Evolutionary conservation across 768 basidiomycete species (phyloP).

Genomic region (Grammothele lineata): DNA sequence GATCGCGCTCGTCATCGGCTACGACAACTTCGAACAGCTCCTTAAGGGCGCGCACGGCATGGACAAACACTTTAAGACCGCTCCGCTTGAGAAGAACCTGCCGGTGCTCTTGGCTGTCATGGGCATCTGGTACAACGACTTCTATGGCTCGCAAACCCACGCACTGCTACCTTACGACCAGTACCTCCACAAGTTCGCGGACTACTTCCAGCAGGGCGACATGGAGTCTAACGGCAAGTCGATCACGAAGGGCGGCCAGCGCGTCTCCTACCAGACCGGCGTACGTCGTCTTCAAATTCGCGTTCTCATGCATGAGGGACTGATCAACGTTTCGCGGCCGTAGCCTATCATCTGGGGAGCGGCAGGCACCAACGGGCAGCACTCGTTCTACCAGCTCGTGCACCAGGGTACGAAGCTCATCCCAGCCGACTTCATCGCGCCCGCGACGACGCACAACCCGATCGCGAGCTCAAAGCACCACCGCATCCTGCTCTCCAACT

Average conservation of each 20-base stretch:
- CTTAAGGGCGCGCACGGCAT: slow-evolving; percentile 93
- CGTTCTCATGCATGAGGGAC: not conserved
- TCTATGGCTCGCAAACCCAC: slow-evolving; percentile 95
- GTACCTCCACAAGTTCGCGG: slow-evolving; percentile 98
- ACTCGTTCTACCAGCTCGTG: slow-evolving; percentile 98
- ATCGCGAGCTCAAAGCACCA: slow-evolving; percentile 86
- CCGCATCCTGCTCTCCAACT: slow-evolving; percentile 95
- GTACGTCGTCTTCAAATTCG: slow-evolving; percentile 41
- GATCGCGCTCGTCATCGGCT: slow-evolving; percentile 91
- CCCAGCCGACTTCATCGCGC: slow-evolving; percentile 90
- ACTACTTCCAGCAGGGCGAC: slow-evolving; percentile 99
- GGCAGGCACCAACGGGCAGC: slow-evolving; percentile 96
- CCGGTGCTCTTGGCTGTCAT: slow-evolving; percentile 87
- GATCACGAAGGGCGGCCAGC: slow-evolving; percentile 88
- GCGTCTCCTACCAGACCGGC: slow-evolving; percentile 95
- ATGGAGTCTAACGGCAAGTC: slow-evolving; percentile 99
- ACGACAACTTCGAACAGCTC: slow-evolving; percentile 87
- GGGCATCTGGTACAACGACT: slow-evolving; percentile 99
- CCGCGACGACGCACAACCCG: slow-evolving; percentile 87
- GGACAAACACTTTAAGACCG: slow-evolving; percentile 94
- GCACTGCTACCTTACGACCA: slow-evolving; percentile 97
- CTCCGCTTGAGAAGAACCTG: slow-evolving; percentile 84
- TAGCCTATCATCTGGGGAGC: slow-evolving; percentile 99
- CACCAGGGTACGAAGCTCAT: slow-evolving; percentile 93
- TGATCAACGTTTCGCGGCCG: not conserved